Evolutionary conservation across 768 basidiomycete genomes (phyloP), one percentile per base, ranked within the genome.

Genomic region (Pleurotus salmoneostramineus): DNA sequence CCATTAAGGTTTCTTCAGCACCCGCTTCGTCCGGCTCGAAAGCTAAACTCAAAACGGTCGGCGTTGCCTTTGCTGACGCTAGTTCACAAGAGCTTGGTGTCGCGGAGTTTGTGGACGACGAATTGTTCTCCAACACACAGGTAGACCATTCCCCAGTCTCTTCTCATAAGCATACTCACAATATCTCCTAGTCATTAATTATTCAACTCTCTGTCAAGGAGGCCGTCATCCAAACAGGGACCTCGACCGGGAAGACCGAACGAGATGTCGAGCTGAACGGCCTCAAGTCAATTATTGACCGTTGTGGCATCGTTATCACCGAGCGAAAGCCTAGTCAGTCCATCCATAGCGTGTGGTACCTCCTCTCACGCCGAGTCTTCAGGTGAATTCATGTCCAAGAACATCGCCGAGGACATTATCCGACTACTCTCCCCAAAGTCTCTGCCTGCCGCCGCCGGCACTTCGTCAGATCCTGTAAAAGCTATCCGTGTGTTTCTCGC

Each of bases 161-260:
- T 45, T n/a, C 54, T 12, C 44, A 21, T 8, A 27, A 56, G 17
- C 49, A 36, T 17, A 27, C 6, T 44, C 52, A 50, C 32, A n/a
- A 12, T 40, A 11, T 31, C 35, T 57, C 27, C 6, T 65, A 98
- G 96, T 94, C 94, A 1, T 81, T 98, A 35, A 75, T 98, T 36
- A 98, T 98, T 59, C 97, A 99, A 69, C 82, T 98, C 2, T 95
- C 93, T 0, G 92, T 94, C n/a, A 98, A 98, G 69, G 97, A 99
- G 71, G 94, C 93, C 3, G 80, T 98, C 56, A 76, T 98, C 43
- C 78, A 89, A 1, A 84, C 83, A 0, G 88, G 88, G n/a, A 89
- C 90, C 4, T 73, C 75, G 0, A 80, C 84, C 40, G 89, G 88
- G 0, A 84, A 75, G 2, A 89, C 89, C 0, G 89, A 91, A 66